A percentile compares a stretch with the other conserved stretches of the same genome.
Evolutionary conservation across 352 stramenopile genomes (phyloP).

Genomic region (Plasmopara viticola): DNA sequence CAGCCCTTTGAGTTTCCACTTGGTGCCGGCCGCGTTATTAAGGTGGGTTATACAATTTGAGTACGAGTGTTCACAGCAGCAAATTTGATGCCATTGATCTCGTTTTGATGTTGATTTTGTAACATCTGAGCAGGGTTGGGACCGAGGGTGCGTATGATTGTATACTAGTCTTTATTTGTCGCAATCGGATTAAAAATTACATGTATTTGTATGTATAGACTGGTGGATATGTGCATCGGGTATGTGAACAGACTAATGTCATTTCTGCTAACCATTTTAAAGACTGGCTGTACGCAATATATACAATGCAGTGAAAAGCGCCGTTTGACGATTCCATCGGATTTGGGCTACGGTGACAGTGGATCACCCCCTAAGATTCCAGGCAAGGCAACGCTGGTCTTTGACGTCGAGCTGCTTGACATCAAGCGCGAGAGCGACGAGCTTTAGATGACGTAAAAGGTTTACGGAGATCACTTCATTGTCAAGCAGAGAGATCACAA

Average conservation of each 20-base stretch:
- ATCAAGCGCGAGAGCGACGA: slow-evolving; percentile 80
- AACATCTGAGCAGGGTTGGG: slow-evolving; percentile 49
- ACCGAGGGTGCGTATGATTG: slow-evolving; percentile 54
- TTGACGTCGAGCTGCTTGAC: slow-evolving; percentile 96
- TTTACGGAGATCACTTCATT: no score
- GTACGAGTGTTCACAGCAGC: not conserved
- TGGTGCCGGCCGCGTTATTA: slow-evolving; percentile 90
- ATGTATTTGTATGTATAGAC: slow-evolving; percentile 25
- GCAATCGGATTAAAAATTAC: not conserved
- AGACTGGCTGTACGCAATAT: no score
- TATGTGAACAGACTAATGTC: slow-evolving; percentile 23
- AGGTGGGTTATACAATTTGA: slow-evolving; percentile 46
- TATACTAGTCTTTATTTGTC: not conserved
- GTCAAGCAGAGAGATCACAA: no score
- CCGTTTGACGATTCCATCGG: slow-evolving; percentile 77
- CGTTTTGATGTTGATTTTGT: slow-evolving; percentile 1
- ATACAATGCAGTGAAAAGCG: slow-evolving; percentile 66
- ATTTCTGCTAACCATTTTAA: not conserved
- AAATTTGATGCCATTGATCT: slow-evolving; percentile 6
- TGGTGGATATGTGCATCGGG: slow-evolving; percentile 85
- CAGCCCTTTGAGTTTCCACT: slow-evolving; percentile 94
- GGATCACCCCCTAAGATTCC: slow-evolving; percentile 91
- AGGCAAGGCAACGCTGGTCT: slow-evolving; percentile 91
- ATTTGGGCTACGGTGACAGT: slow-evolving; percentile 91
- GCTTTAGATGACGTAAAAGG: slow-evolving; percentile 23